Base-by-base conservation (phyloP, 2,329 filamentous ascomycete species). In the Scopulariopsis brevicaulis region DNA sequence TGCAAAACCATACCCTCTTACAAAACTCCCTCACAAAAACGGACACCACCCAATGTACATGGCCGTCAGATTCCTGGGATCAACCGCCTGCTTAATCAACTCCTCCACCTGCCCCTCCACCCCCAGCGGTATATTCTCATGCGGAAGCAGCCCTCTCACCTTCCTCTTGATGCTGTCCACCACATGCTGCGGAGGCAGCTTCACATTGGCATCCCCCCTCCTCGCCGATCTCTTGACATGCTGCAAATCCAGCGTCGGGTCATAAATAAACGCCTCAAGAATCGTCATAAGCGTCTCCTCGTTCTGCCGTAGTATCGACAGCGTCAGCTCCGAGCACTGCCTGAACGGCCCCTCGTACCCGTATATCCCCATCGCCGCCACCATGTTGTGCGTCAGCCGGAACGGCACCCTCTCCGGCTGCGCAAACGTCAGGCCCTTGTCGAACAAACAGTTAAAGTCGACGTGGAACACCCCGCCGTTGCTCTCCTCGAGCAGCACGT, bases 371-470 rank as follows among this genome's bases (percentile, higher is more conserved):
- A 99, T 97, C 12, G 94, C 95, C 62, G 96, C 90, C 40, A 95
- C 84, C 93, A 99, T 97, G 73, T 99, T 99, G 77, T 96, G 93
- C 4, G 94, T 99, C 50, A 99, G 79, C 18, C 95, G 88, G 78
- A 99, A 99, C 1, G 94, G 95, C 1, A 99, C 94, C 34, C 88
- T 79, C 71, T 99, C 94, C 0, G 94, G 93, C 70, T 95, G 96
- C 62, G 91, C 87, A 68, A 99, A 97, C 0, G 92, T 96, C 48
- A 93, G 81, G 1, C 94, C 94, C 68, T 99, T 99, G 76, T 99
- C 95, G 70, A 99, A 99, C 4, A 99, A 84, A 71, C 95, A 99
- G 74, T 99, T 99, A 79, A 99, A 99, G 73, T 99, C 94, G 53
- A 99, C 95, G 71, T 99, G 94, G 71, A 99, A 89, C 2, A 96